A percentile compares a stretch with the other conserved stretches of the same genome.
Evolutionary conservation across 2,329 filamentous ascomycete species (phyloP).

Genomic region (Ophiostoma himal-ulmi): DNA sequence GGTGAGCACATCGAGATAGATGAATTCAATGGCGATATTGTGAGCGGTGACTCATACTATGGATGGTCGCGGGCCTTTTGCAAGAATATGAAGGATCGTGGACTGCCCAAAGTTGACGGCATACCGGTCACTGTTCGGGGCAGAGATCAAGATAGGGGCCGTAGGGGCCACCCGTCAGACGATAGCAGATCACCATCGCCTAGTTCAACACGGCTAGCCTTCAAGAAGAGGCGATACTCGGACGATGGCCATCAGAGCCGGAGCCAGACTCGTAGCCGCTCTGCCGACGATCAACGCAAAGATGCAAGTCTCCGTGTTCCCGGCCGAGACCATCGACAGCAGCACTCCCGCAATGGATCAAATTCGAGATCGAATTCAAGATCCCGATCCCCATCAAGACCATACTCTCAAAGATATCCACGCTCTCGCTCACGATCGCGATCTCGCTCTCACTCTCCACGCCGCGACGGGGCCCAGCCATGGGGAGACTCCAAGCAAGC

Average conservation of each 20-base stretch:
- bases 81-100: constrained; percentile 65
- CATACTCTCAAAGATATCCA: not conserved
- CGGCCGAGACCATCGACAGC: not conserved
- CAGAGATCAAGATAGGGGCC: not conserved
- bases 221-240: not conserved
- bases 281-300: not conserved
- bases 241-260: not conserved
- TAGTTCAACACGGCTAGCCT: not conserved
- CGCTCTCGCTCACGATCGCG: not conserved
- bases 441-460: not conserved
- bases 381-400: not conserved
- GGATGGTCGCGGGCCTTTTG: constrained; percentile 81
- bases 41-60: constrained; percentile 71
- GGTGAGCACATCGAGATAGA: constrained; percentile 63
- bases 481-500: not conserved
- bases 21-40: constrained; percentile 58
- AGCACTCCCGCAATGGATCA: not conserved
- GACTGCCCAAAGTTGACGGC: not conserved
- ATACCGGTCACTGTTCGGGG: not conserved
- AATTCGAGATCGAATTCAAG: not conserved
- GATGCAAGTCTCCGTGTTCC: not conserved
- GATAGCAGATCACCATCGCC: not conserved
- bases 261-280: not conserved
- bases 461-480: not conserved
- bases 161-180: not conserved